Base-by-base conservation (phyloP, 2,329 filamentous ascomycete genomes). In the Alternaria metachromatica region DNA sequence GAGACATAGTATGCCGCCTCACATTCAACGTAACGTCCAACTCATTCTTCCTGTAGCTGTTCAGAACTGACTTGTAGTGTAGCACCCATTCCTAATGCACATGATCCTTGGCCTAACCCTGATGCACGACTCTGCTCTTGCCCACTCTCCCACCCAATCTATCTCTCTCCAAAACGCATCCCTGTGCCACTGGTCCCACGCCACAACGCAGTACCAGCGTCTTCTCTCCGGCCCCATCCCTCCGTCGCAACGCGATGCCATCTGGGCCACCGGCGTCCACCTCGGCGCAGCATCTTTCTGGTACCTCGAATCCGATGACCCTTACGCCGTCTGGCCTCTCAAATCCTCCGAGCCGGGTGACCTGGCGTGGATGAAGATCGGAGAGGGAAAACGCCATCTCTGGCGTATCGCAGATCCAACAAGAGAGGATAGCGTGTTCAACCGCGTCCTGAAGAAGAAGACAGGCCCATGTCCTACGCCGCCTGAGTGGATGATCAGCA, bases 311-410 rank as follows among this genome's bases (percentile, higher is more conserved):
- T 78, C 80, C 1, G 63, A 71, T 0, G 76, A 78, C 0, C 78
- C 85, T 0, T 75, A 83, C 54, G 74, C 85, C 58, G 81, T 85
- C 3, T 91, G 88, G 88, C 88, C 88, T 0, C 76, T 90, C 2
- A 84, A 81, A 41, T 65, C 77, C 3, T 73, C 80, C 0, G 78
- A 78, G 0, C 63, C 78, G 1, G 70, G 77, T 1, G 86, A 89
- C 64, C 78, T 90, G 2, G 82, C 86, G 68, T 91, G 88, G 88
- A 72, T 90, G 3, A 84, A 80, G 54, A 82, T 90, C 73, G 83
- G 81, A 61, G 82, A 86, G 12, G 86, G 86, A 0, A 90, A 90
- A 75, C 82, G 80, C 57, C 81, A 82, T 5, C 79, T 90, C 1
- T 88, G 84, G 83, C 72, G 81, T 2, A 72, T 88, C 0, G 79